Percentiles rank a stretch among this genome's conserved stretches.
These are phyloP conservation scores for Pythium aquatile DNA, from an alignment of 352 stramenopile genomes.

Conservation along the genomic window DNA sequence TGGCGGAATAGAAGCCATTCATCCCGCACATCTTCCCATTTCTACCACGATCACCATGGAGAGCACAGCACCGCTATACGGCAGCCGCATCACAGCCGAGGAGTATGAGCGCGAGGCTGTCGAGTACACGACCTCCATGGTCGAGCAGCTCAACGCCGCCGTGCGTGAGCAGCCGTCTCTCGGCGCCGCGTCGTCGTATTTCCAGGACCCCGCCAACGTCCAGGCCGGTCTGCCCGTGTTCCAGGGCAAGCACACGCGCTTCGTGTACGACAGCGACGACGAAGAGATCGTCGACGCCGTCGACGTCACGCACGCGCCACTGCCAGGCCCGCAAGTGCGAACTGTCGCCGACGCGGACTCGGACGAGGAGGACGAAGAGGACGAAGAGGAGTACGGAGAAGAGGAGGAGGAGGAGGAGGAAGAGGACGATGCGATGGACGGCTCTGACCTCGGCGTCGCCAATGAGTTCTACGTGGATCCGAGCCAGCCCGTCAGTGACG, in stretches of 20 bases:
- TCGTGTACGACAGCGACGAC: slow-evolving; percentile 76
- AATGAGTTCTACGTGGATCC: slow-evolving; percentile 37
- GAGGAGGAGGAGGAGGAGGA: slow-evolving; percentile 31
- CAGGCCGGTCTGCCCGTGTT: slow-evolving; percentile 61
- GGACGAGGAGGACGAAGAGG: slow-evolving; percentile 39
- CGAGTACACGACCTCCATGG: slow-evolving; percentile 64
- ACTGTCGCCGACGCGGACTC: slow-evolving; percentile 59
- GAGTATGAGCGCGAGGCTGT: slow-evolving; percentile 65
- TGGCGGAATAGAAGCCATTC: not conserved
- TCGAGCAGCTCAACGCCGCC: slow-evolving; percentile 59
- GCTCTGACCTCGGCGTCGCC: slow-evolving; percentile 20
- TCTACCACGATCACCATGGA: slow-evolving; percentile 1
- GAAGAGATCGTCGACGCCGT: slow-evolving; percentile 62
- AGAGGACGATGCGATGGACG: slow-evolving; percentile 18
- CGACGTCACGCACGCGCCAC: slow-evolving; percentile 59
- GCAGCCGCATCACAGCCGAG: slow-evolving; percentile 22
- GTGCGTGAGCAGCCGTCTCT: slow-evolving; percentile 53
- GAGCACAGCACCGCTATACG: slow-evolving; percentile 9
- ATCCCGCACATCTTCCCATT: not conserved
- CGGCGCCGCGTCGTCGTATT: slow-evolving; percentile 57
- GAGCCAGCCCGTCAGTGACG: slow-evolving; percentile 33
- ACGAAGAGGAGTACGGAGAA: slow-evolving; percentile 33
- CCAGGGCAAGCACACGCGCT: slow-evolving; percentile 77
- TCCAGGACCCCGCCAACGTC: slow-evolving; percentile 62
- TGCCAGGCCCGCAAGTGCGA: slow-evolving; percentile 52